These are phyloP conservation scores for Psilocybe cubensis DNA, from an alignment of 768 basidiomycete species.

Conservation along the genomic window DNA sequence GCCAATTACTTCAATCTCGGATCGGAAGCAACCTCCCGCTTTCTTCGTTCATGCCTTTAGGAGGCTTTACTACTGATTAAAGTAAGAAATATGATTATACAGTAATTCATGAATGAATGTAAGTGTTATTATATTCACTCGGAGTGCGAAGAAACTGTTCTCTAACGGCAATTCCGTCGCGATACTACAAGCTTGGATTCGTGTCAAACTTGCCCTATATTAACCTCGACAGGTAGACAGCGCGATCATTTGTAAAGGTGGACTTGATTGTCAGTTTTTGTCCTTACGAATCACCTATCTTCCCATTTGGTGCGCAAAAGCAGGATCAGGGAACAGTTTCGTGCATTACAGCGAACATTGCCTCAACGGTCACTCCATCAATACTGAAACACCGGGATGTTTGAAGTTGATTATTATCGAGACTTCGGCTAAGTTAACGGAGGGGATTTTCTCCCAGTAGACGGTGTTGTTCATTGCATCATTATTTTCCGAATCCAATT, in stretches of 20 bases:
- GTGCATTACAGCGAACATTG: slow-evolving; percentile 45
- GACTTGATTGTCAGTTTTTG: slow-evolving; percentile 46
- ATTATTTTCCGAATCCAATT: no score
- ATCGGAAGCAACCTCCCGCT: slow-evolving; percentile 23
- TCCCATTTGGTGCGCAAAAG: slow-evolving; percentile 44
- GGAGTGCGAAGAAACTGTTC: no score
- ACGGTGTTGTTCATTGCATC: no score
- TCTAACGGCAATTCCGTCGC: slow-evolving; percentile 58
- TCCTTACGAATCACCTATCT: slow-evolving; percentile 40
- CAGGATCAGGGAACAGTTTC: slow-evolving; percentile 39
- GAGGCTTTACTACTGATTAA: slow-evolving; percentile 36
- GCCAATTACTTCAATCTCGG: slow-evolving; percentile 26
- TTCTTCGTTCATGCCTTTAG: slow-evolving; percentile 28
- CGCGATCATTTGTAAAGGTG: slow-evolving; percentile 25
- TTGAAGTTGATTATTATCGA: slow-evolving; percentile 40
- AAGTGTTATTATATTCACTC: slow-evolving; percentile 44
- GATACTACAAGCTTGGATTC: slow-evolving; percentile 49
- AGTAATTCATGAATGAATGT: slow-evolving; percentile 30
- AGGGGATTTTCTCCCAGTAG: no score
- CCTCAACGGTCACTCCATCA: slow-evolving; percentile 50
- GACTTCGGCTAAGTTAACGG: slow-evolving; percentile 23
- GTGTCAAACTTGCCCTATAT: slow-evolving; percentile 35
- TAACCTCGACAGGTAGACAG: slow-evolving; percentile 18
- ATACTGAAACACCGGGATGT: slow-evolving; percentile 41
- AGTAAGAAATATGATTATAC: slow-evolving; percentile 29